Evolutionary conservation across 83 land plant species (phyloP).

Genomic region (Picea abies): DNA sequence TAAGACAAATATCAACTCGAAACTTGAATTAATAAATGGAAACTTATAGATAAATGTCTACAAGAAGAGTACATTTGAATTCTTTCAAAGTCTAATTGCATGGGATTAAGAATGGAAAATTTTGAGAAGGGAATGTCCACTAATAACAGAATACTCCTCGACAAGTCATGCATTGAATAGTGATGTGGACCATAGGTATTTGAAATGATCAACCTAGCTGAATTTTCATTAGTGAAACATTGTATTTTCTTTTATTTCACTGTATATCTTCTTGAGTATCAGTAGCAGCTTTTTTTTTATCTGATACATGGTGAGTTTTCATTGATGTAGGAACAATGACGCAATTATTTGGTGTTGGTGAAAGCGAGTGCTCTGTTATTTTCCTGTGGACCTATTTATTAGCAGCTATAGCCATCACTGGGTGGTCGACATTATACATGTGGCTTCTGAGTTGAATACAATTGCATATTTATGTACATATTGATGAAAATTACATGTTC

Average conservation of each 20-base stretch:
- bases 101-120: too few species aligned
- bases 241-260: slow-evolving; percentile 64
- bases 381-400: slow-evolving; percentile 63
- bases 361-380: slow-evolving; percentile 69
- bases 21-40: too few species aligned
- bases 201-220: neutral
- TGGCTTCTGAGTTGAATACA: slow-evolving; percentile 36
- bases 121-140: too few species aligned
- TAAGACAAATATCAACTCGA: too few species aligned
- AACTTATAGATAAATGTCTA: too few species aligned
- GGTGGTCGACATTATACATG: slow-evolving; percentile 65
- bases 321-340: slow-evolving; percentile 25
- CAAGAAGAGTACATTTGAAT: too few species aligned
- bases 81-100: too few species aligned
- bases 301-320: slow-evolving; percentile 50
- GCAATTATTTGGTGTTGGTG: slow-evolving; percentile 57
- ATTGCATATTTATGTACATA: neutral
- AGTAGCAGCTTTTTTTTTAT: slow-evolving; percentile 26
- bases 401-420: slow-evolving; percentile 50
- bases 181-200: neutral
- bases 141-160: too few species aligned
- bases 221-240: slow-evolving; percentile 28
- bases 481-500: neutral
- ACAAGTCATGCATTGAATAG: neutral
- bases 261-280: slow-evolving; percentile 54